Evolutionary conservation across 495 filamentous ascomycete genomes (phyloP), one percentile per base, ranked within the genome.

Genomic region (Podospora pseudopauciseta): DNA sequence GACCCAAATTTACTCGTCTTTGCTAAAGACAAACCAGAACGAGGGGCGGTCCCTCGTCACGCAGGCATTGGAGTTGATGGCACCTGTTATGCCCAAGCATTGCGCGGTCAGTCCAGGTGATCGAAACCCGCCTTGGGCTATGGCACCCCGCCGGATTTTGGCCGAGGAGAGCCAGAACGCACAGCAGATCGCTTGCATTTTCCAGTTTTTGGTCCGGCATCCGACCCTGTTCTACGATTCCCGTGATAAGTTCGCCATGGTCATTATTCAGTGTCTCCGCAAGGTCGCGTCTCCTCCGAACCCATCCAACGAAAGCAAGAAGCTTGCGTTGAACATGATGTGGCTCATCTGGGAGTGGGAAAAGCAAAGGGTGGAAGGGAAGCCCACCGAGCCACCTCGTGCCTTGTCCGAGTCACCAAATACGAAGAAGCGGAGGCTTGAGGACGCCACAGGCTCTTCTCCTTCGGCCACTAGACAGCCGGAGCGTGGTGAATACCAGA

Each of bases 151-250:
- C 39, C 91, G 92, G 28, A 97, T 98, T 62, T 79, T 99, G 63
- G 89, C 92, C 7, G 96, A 99, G 78, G 96, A 99, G 76, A 93
- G 90, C n/a, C 91, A 93, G 69, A 99, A 99, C 71, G 84, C 94
- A 66, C 94, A 97, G 79, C 96, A 98, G 79, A 89, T 97, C 77
- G 97, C 93, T 44, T 93, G 91, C 78, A 98, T 99, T 70, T 98
- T 97, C 78, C 90, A 97, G 71, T 99, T 98, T 77, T 81, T 99
- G 18, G 96, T 97, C 39, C 85, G 91, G 59, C 94, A 98, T 74
- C 90, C 93, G 2, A 91, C 94, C 73, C 82, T 98, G 19, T 98
- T 99, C 80, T 98, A 96, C 69, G 94, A 99, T 66, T 92, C 93
- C 1, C 83, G 96, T 65, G 96, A 98, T 65, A 91, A 92, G 71